Evolutionary conservation across 164 flowering plant genomes (phyloP).

Genomic region (Sedum album): DNA sequence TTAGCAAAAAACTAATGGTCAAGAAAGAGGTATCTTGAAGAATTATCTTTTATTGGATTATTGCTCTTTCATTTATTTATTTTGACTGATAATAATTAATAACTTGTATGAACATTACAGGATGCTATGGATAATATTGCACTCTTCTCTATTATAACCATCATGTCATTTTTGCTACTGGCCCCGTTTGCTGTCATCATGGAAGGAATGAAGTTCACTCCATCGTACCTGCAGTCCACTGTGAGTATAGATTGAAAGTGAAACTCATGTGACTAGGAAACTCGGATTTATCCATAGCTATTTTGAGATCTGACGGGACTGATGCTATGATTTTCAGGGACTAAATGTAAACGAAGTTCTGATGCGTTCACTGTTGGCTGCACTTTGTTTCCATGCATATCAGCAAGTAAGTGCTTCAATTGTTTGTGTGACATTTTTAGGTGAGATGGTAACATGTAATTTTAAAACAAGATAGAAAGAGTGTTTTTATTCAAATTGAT

Average conservation of each 20-base stretch:
- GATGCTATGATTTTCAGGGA: neutral
- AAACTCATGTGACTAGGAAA: neutral
- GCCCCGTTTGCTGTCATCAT: slow-evolving; percentile 43
- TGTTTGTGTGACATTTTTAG: neutral
- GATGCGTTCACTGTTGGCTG: slow-evolving; percentile 5
- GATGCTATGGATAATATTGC: slow-evolving; percentile 78
- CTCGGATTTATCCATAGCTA: neutral
- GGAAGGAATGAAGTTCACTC: slow-evolving; percentile 66
- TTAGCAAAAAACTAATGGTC: slow-evolving; percentile 86
- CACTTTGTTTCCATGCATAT: slow-evolving; percentile 10
- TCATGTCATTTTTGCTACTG: slow-evolving; percentile 55
- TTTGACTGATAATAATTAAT: neutral
- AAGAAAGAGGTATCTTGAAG: slow-evolving; percentile 59
- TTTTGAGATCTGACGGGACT: neutral
- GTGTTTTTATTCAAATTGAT: neutral
- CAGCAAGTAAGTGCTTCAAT: slow-evolving; percentile 9
- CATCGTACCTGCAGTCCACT: slow-evolving; percentile 43
- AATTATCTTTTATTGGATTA: neutral
- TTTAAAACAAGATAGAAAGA: neutral
- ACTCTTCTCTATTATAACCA: slow-evolving; percentile 63
- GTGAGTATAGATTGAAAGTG: slow-evolving; percentile 26
- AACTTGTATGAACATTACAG: slow-evolving; percentile 27
- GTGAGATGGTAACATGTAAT: too few species aligned
- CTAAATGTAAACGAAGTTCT: slow-evolving; percentile 9
- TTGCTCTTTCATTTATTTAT: neutral